Conservation (phyloP, 331 rosid species). For the Telfairia occidentalis region DNA sequence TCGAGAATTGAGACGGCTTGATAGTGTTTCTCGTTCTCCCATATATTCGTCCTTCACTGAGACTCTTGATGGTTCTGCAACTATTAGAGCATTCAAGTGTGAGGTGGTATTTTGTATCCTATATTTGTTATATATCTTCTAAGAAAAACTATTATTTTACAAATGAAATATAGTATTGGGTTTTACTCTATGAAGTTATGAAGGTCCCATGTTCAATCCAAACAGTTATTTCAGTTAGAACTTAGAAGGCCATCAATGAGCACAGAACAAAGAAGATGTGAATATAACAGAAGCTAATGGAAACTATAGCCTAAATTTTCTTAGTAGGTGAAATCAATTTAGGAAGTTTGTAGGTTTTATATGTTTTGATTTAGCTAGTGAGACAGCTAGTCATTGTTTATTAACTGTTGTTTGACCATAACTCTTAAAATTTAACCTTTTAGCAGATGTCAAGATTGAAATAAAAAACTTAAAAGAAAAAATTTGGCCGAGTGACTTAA, state of each 20-base stretch:
- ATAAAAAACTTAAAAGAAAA: neutral
- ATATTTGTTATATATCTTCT: neutral
- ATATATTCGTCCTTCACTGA: constrained; percentile 87
- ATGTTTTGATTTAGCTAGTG: neutral
- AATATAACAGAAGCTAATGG: neutral
- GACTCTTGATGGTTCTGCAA: constrained; percentile 86
- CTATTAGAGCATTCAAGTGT: constrained; percentile 77
- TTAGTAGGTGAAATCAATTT: neutral
- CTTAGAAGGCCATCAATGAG: neutral
- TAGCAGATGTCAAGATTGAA: neutral
- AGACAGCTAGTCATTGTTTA: neutral
- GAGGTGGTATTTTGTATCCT: constrained; percentile 38
- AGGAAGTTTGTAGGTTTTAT: neutral
- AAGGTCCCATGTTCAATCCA: neutral
- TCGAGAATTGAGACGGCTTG: constrained; percentile 82
- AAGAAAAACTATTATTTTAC: neutral
- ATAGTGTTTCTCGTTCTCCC: constrained; percentile 96
- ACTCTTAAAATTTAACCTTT: neutral
- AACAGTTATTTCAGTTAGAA: neutral
- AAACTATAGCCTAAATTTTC: neutral
- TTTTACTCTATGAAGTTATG: neutral
- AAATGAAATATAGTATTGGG: neutral
- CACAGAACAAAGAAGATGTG: neutral
- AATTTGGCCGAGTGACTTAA: neutral
- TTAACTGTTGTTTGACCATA: neutral